Evolutionary conservation across 257 asterid genomes (phyloP).

Genomic region (Solanum chiquidenum): DNA sequence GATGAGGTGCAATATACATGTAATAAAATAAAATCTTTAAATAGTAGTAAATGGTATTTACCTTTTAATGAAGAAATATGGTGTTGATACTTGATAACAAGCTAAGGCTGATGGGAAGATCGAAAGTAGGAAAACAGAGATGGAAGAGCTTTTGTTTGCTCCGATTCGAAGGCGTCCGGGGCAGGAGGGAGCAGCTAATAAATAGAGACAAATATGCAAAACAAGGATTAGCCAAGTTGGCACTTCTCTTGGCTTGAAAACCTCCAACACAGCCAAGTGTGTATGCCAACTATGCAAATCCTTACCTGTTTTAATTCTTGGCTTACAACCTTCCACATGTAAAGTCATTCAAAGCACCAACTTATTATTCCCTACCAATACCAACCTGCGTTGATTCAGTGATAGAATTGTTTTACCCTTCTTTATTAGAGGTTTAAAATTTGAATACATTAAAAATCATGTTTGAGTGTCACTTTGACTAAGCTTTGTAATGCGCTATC

Average conservation of each 20-base stretch:
- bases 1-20: neutral
- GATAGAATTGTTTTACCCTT: too few relatives aligned
- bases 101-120: too few relatives aligned
- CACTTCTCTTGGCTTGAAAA: neutral
- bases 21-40: neutral
- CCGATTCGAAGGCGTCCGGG: neutral
- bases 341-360: neutral
- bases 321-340: neutral
- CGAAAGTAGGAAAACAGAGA: too few relatives aligned
- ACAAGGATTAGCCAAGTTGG: neutral
- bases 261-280: neutral
- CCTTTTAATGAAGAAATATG: neutral
- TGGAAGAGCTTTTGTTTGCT: neutral
- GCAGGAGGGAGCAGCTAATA: neutral
- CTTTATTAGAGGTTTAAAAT: too few relatives aligned
- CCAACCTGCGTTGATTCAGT: too few relatives aligned
- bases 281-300: neutral
- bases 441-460: too few relatives aligned
- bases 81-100: too few relatives aligned
- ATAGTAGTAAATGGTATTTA: neutral
- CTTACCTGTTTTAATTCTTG: neutral
- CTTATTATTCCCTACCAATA: too few relatives aligned
- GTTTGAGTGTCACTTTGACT: too few relatives aligned
- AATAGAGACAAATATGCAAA: neutral
- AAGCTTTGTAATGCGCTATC: too few relatives aligned